Evolutionary conservation across 129 eudicot species (phyloP).

Genomic region (Flaveria ramosissima): DNA sequence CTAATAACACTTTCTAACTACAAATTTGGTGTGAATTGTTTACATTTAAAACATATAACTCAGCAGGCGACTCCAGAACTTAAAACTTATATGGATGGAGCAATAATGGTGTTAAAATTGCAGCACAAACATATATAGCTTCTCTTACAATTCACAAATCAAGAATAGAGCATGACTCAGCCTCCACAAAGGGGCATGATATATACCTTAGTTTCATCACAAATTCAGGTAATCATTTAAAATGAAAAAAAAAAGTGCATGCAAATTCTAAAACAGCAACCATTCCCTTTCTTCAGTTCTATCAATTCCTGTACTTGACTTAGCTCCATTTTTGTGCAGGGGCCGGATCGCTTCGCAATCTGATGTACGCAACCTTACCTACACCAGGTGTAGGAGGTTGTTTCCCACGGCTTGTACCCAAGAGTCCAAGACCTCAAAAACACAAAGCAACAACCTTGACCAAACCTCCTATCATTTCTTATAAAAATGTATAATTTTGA

Average conservation of each 20-base stretch:
- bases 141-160: background rate
- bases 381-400: too few relatives aligned
- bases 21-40: background rate
- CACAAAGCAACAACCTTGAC: too few relatives aligned
- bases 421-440: too few relatives aligned
- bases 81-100: background rate
- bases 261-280: background rate
- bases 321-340: too few relatives aligned
- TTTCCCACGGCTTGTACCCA: too few relatives aligned
- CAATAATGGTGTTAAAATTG: background rate
- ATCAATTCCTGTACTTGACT: too few relatives aligned
- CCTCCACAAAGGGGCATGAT: background rate
- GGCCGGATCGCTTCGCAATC: too few relatives aligned
- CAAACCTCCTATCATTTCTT: background rate
- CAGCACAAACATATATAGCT: background rate
- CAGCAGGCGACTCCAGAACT: background rate
- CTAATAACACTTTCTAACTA: background rate
- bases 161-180: background rate
- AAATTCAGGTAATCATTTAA: background rate
- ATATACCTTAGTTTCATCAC: background rate
- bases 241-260: too few relatives aligned
- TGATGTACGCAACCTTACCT: too few relatives aligned
- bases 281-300: background rate
- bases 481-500: background rate
- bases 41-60: background rate